phyloP scores from a whole-genome alignment of 805 yeast genomes.

The Teunomyces panamensis region DNA sequence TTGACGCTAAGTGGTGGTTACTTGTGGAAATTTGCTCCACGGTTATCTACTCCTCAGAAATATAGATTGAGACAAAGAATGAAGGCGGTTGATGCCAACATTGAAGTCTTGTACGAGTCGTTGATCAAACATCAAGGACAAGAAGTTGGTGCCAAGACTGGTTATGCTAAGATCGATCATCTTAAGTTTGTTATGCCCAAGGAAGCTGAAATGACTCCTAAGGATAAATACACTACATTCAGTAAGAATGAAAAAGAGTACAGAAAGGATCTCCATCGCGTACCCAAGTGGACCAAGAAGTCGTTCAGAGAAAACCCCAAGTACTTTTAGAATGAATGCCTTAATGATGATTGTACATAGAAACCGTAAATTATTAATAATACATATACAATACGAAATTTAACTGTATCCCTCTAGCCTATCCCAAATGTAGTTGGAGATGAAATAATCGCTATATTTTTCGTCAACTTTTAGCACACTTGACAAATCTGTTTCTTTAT shows the following conservation, averaged over 20 bases:
- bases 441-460: conserved; percentile 63
- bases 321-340: conserved; percentile 44
- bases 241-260: conserved; percentile 71
- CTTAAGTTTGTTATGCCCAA: conserved; percentile 56
- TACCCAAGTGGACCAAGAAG: conserved; percentile 88
- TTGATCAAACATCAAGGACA: conserved; percentile 17
- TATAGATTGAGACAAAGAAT: conserved; percentile 81
- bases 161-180: conserved; percentile 35
- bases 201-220: conserved; percentile 74
- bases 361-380: conserved; percentile 3
- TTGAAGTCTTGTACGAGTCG: conserved; percentile 55
- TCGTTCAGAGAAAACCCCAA: conserved; percentile 79
- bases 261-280: conserved; percentile 83
- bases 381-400: neutral
- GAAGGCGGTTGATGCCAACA: conserved; percentile 74
- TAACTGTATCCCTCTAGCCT: conserved; percentile 28
- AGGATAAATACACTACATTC: conserved; percentile 86
- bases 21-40: conserved; percentile 56
- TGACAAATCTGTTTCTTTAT: conserved; percentile 43
- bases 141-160: conserved; percentile 31
- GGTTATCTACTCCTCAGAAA: conserved; percentile 74
- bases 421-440: conserved; percentile 80
- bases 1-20: conserved; percentile 64
- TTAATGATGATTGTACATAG: conserved; percentile 3
- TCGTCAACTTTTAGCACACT: conserved; percentile 51